phyloP scores from a whole-genome alignment of 2,329 filamentous ascomycete genomes.

The Colletotrichum spaethianum region DNA sequence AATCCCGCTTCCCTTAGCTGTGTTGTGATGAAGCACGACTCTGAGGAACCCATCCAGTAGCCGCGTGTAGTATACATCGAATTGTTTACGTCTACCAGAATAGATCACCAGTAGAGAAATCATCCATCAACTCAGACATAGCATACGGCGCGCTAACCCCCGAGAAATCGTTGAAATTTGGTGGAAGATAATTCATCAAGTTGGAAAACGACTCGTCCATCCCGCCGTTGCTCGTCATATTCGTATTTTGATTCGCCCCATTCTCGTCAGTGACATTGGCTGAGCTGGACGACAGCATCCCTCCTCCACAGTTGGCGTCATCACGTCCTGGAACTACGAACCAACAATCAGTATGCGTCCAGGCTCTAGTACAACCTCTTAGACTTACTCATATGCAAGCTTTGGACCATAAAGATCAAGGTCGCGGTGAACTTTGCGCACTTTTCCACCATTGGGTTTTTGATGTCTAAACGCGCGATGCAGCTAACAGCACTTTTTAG shows the following conservation, averaged over 20 bases:
- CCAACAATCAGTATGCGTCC: background rate
- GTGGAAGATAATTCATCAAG: slow-evolving; percentile 20
- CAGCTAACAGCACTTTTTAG: slow-evolving; percentile 19
- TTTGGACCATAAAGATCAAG: slow-evolving; percentile 22
- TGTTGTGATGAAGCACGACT: no score
- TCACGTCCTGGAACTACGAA: background rate
- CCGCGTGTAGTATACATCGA: background rate
- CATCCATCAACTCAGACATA: slow-evolving; percentile 33
- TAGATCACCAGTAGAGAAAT: slow-evolving; percentile 26
- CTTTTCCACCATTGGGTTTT: slow-evolving; percentile 36
- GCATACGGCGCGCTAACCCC: background rate
- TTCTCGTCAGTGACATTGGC: background rate
- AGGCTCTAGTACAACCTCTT: no score
- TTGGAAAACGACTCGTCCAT: slow-evolving; percentile 15
- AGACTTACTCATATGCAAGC: slow-evolving; percentile 16
- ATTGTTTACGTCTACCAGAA: slow-evolving; percentile 18
- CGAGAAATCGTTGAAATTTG: slow-evolving; percentile 29
- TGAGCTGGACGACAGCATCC: background rate
- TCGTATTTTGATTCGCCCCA: background rate
- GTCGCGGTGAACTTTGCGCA: slow-evolving; percentile 36
- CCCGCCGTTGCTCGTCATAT: background rate
- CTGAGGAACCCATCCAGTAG: background rate
- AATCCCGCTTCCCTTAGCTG: background rate
- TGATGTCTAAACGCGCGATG: slow-evolving; percentile 26
- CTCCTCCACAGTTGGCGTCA: background rate